Conservation (phyloP, 2,329 filamentous ascomycete species). For the Colletotrichum sp. region DNA sequence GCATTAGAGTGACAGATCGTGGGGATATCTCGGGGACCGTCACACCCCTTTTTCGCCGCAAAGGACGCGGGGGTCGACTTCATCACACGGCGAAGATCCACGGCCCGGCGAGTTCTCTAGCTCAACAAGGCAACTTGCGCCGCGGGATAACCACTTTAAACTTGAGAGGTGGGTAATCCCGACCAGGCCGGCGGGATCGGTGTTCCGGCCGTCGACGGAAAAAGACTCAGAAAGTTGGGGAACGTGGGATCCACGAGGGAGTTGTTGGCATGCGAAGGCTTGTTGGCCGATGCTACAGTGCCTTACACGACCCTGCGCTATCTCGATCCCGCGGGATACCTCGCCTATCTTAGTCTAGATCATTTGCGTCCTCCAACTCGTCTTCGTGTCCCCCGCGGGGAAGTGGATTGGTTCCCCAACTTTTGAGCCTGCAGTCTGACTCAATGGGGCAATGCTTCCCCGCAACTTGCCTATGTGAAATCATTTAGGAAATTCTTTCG, state of each 20-base stretch:
- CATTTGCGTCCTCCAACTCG: background rate
- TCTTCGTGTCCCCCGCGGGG: conserved; percentile 5
- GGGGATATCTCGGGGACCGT: conserved; percentile 6
- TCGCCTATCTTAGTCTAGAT: conserved; percentile 3
- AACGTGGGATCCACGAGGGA: background rate
- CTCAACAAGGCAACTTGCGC: background rate
- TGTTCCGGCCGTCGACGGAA: conserved; percentile 5
- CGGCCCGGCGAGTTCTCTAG: background rate
- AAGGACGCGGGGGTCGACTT: background rate
- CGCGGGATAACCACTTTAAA: background rate
- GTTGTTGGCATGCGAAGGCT: background rate
- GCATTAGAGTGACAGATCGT: background rate
- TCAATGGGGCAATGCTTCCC: background rate
- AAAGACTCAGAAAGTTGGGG: background rate
- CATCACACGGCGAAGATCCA: background rate
- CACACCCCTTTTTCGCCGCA: background rate
- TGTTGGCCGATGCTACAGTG: background rate
- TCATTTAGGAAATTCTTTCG: background rate
- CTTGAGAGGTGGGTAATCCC: background rate
- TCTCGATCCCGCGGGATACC: conserved; percentile 8
- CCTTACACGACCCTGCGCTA: background rate
- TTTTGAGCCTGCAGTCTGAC: background rate
- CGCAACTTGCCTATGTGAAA: background rate
- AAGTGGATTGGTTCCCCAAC: conserved; percentile 13
- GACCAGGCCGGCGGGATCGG: background rate